Percentiles rank a stretch among this genome's conserved stretches.
Conservation (phyloP, 768 basidiomycete species). For the Leccinum broughii region DNA sequence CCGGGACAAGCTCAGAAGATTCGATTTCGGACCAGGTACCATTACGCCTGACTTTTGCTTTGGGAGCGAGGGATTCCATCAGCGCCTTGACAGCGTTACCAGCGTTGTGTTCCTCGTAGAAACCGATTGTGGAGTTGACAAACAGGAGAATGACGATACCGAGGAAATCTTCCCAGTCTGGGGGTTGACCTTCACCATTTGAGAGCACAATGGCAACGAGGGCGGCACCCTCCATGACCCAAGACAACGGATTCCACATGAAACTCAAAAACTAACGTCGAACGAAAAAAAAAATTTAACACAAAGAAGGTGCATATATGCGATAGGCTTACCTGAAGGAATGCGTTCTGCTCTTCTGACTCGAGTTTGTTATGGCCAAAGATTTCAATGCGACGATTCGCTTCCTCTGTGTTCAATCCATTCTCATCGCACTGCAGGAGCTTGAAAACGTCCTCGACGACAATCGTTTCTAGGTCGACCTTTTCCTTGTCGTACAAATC, state of each 20-base stretch:
- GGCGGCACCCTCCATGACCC: constrained; percentile 99
- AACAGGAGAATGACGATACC: constrained; percentile 92
- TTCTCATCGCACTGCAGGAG: constrained; percentile 87
- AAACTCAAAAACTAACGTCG: constrained; percentile 76
- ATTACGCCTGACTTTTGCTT: constrained; percentile 89
- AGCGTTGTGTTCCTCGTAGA: constrained; percentile 96
- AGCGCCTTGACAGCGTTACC: constrained; percentile 99
- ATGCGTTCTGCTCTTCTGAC: constrained; percentile 83
- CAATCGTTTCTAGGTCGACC: constrained; percentile 96
- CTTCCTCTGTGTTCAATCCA: constrained; percentile 78
- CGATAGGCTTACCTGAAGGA: constrained; percentile 67
- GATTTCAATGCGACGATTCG: constrained; percentile 78
- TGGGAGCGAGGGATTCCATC: constrained; percentile 98
- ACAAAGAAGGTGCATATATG: neutral
- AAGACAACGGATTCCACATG: constrained; percentile 99
- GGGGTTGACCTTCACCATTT: constrained; percentile 82
- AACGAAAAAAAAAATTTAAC: constrained; percentile 1
- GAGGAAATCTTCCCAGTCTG: constrained; percentile 97
- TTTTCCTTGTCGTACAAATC: constrained; percentile 98
- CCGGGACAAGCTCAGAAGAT: constrained; percentile 85
- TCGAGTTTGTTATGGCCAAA: constrained; percentile 98
- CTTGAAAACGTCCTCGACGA: constrained; percentile 95
- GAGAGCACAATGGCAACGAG: constrained; percentile 94
- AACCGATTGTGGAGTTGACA: constrained; percentile 96
- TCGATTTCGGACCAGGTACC: constrained; percentile 90